Conservation (phyloP, 1,139 yeast species). For the Yarrowia galli region DNA sequence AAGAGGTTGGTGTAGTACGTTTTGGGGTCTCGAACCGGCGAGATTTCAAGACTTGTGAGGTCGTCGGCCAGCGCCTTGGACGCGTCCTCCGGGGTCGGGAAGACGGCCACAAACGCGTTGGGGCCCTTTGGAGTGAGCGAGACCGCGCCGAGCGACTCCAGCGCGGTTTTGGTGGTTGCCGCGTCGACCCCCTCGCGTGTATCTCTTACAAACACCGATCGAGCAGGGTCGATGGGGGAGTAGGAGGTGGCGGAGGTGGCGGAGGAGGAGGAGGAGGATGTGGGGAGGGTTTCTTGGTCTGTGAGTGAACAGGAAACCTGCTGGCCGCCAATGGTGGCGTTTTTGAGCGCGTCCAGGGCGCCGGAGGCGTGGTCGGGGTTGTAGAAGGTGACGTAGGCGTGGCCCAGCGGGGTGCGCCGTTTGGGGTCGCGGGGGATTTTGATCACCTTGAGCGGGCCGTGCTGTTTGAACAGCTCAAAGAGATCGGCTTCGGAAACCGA, state of each 20-base stretch:
- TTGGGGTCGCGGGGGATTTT: slow-evolving; percentile 99
- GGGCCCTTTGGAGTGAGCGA: slow-evolving; percentile 29
- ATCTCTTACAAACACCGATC: slow-evolving; percentile 26
- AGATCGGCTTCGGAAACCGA: slow-evolving; percentile 92
- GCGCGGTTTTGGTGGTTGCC: neutral
- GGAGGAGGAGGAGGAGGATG: neutral
- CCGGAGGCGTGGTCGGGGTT: slow-evolving; percentile 87
- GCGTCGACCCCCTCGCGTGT: slow-evolving; percentile 17
- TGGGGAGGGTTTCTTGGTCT: neutral
- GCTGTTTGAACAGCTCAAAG: slow-evolving; percentile 91
- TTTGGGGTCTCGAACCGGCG: slow-evolving; percentile 26
- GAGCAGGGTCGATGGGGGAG: slow-evolving; percentile 8
- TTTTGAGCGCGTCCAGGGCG: slow-evolving; percentile 95
- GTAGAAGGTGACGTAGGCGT: slow-evolving; percentile 98
- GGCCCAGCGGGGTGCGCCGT: slow-evolving; percentile 95
- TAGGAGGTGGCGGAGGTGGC: neutral
- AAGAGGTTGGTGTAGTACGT: slow-evolving; percentile 26
- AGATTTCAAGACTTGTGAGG: neutral
- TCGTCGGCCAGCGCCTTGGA: slow-evolving; percentile 17
- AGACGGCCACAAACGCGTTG: slow-evolving; percentile 30
- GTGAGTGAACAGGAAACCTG: slow-evolving; percentile 6
- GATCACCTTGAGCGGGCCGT: slow-evolving; percentile 95
- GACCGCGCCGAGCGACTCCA: slow-evolving; percentile 20
- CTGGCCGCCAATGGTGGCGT: slow-evolving; percentile 46
- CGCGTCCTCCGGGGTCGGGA: slow-evolving; percentile 28